Evolutionary conservation across 2,329 filamentous ascomycete species (phyloP).

Genomic region (Paecilomyces sp.): DNA sequence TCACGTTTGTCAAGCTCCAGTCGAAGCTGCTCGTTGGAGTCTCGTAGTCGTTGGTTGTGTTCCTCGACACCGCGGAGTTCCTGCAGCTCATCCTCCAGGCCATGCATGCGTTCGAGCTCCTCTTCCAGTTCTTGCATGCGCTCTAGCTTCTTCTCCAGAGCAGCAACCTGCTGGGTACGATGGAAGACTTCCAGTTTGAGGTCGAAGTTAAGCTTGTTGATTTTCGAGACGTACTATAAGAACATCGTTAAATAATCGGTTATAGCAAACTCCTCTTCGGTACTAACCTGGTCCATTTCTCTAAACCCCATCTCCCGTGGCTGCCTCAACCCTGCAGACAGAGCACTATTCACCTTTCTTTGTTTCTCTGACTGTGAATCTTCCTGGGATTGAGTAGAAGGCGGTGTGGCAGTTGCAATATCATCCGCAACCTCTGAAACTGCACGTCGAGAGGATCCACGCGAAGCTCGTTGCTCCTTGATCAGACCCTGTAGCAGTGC

Average conservation of each 20-base stretch:
- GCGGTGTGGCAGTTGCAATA: slow-evolving; percentile 16
- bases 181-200: slow-evolving; percentile 37
- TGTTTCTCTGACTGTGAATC: slow-evolving; percentile 29
- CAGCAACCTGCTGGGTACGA: slow-evolving; percentile 28
- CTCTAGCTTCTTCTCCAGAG: slow-evolving; percentile 29
- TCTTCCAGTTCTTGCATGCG: slow-evolving; percentile 31
- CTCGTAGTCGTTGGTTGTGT: slow-evolving; percentile 27
- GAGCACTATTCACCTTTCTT: slow-evolving; percentile 20
- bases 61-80: slow-evolving; percentile 29
- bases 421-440: slow-evolving; percentile 16
- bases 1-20: slow-evolving; percentile 33
- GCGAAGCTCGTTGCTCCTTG: slow-evolving; percentile 34
- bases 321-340: slow-evolving; percentile 23
- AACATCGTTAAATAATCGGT: slow-evolving; percentile 5
- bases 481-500: slow-evolving; percentile 32
- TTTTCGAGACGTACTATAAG: slow-evolving; percentile 34
- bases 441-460: slow-evolving; percentile 16
- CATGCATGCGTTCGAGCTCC: slow-evolving; percentile 21
- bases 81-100: slow-evolving; percentile 26
- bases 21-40: slow-evolving; percentile 30
- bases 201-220: slow-evolving; percentile 38
- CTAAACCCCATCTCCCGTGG: slow-evolving; percentile 35
- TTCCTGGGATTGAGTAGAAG: slow-evolving; percentile 19
- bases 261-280: not conserved
- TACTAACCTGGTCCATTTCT: slow-evolving; percentile 35